Conservation (phyloP, 2,329 filamentous ascomycete species). For the Escovopsis sp. region DNA sequence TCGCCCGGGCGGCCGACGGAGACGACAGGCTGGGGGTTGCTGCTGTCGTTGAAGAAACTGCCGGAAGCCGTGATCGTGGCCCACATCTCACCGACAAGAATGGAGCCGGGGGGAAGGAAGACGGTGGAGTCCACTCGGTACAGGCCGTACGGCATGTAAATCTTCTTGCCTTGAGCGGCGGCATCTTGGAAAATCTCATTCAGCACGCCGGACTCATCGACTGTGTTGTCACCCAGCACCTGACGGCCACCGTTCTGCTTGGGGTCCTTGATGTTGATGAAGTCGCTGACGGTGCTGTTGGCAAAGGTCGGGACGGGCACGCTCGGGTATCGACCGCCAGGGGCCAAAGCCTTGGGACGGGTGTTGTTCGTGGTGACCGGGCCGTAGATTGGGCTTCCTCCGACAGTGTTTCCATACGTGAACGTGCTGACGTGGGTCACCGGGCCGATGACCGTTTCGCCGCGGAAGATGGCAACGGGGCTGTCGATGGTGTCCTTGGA, state of each 20-base stretch:
- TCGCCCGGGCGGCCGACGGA: conserved; percentile 35
- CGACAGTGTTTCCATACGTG: conserved; percentile 28
- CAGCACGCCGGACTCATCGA: conserved; percentile 23
- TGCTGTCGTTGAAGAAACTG: conserved; percentile 25
- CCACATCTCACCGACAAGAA: conserved; percentile 41
- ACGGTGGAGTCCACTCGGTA: conserved; percentile 15
- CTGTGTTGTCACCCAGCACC: conserved; percentile 23
- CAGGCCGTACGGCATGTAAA: conserved; percentile 16
- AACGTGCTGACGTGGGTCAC: conserved; percentile 24
- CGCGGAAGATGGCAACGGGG: conserved; percentile 19
- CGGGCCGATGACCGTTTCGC: conserved; percentile 16
- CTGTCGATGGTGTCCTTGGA: conserved; percentile 22
- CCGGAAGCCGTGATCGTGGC: conserved; percentile 35
- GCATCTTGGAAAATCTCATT: conserved; percentile 24
- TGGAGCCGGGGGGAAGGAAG: conserved; percentile 23
- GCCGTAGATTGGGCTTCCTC: conserved; percentile 25
- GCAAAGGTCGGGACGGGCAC: conserved; percentile 26
- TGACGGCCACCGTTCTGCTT: conserved; percentile 14
- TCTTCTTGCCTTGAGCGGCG: conserved; percentile 16
- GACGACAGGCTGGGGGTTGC: conserved; percentile 32
- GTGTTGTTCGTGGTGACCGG: conserved; percentile 15
- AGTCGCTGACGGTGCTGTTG: conserved; percentile 13
- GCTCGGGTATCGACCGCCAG: conserved; percentile 22
- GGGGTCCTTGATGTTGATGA: conserved; percentile 24
- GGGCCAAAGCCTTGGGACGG: conserved; percentile 22